Percentiles rank a stretch among this genome's conserved stretches.
Conservation (phyloP, 2,329 filamentous ascomycete genomes). For the Beauveria bassiana region DNA sequence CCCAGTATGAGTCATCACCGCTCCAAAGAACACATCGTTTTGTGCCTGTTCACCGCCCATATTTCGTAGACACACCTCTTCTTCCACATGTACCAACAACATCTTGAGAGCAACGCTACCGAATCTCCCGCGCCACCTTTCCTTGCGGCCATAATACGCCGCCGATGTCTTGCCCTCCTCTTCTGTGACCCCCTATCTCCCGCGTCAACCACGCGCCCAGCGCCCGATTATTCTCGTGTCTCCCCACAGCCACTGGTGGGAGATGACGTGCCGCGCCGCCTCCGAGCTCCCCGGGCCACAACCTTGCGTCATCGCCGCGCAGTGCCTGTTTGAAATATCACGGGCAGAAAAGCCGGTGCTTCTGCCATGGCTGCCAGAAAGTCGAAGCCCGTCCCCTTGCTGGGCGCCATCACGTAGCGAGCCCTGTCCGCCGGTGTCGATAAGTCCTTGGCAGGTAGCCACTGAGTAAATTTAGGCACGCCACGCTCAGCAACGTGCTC, state of each 20-base stretch:
- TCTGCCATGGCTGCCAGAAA: slow-evolving; percentile 38
- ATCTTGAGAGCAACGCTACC: too few relatives aligned
- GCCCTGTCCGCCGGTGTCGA: slow-evolving; percentile 44
- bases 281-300: slow-evolving; percentile 36
- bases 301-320: slow-evolving; percentile 39
- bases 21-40: too few relatives aligned
- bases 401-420: slow-evolving; percentile 33
- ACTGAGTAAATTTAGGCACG: slow-evolving; percentile 23
- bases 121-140: slow-evolving; percentile 26
- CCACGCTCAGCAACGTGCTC: slow-evolving; percentile 39
- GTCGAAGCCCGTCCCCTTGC: slow-evolving; percentile 34
- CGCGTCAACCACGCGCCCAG: slow-evolving; percentile 32
- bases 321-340: slow-evolving; percentile 21
- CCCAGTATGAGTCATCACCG: too few relatives aligned
- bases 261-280: slow-evolving; percentile 33
- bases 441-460: slow-evolving; percentile 39
- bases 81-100: background rate
- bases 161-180: slow-evolving; percentile 24
- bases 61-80: background rate
- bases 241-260: slow-evolving; percentile 35
- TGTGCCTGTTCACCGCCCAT: too few relatives aligned
- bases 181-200: slow-evolving; percentile 22
- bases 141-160: slow-evolving; percentile 35
- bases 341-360: slow-evolving; percentile 38
- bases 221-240: slow-evolving; percentile 28